Base-by-base conservation (phyloP, 2,329 filamentous ascomycete genomes). In the Aspergillus thermomutatus region DNA sequence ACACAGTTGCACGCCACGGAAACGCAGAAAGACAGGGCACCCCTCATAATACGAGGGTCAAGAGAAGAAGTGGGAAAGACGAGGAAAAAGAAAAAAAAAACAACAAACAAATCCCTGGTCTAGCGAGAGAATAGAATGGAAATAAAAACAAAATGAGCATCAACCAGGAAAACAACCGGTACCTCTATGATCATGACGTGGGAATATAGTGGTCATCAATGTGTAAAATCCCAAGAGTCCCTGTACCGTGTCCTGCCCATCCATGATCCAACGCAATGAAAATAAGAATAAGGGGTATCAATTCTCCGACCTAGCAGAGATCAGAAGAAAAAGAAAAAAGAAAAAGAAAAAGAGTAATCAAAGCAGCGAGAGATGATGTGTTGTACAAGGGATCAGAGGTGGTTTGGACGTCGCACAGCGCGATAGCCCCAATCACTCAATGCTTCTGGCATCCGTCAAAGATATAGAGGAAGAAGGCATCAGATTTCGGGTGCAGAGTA, bases 151-250 rank as follows among this genome's bases (percentile, higher is more conserved):
- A 57, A 60, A 59, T 55, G 55, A 64, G 60, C 63, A 65, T 66
- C 43, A 23, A 46, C 65, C 63, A 64, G 61, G 59, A 68, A 69
- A 68, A 67, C 62, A 70, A 68, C 66, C 68, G 64, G 65, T 64
- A 70, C 69, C 69, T 75, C 72, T 74, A 74, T 74, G 66, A 67
- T 74, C 72, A 64, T 73, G 70, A 71, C 61, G 54, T 65, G 64
- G 64, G 56, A 55, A 59, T 63, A 57, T 59, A 56, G 55, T 14
- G 58, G 54, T 61, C 60, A 61, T 65, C 63, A 66, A 53, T 54
- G 55, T 51, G 54, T 17, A 55, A 28, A 61, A 56, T 54, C 55
- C 56, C 55, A 55, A 49, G 55, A 3, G 55, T 59, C 59, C 55
- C 55, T 62, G 55, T 59, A 60, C 61, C 60, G 54, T 61, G 58